Base-by-base conservation (phyloP, 345 rosid genomes). In the Hibiscus syriacus region DNA sequence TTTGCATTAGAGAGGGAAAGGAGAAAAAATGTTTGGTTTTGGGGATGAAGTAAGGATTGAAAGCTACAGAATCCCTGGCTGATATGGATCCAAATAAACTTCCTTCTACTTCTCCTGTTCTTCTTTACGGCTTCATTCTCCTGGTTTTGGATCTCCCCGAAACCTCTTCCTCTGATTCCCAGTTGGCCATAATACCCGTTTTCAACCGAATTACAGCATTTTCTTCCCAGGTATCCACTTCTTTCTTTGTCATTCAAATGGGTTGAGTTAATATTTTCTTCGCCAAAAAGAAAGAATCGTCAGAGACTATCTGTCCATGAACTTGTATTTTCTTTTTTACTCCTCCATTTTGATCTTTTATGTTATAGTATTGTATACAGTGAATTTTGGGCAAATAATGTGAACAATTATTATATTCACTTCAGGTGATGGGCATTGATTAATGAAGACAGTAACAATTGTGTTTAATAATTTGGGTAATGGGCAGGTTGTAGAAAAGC, bases 11-110 rank as follows among this genome's bases (percentile, higher is more conserved):
- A 52, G 34, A 52, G 2, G 23, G 30, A n/a, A 1, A 2, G 45
- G 45, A 5, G 0, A 59, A 14, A 54, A 20, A 14, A 83, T 88
- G 88, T 74, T 81, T 38, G 85, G 84, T 34, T 72, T 82, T 4
- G 90, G 86, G 9, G 88, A 86, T 6, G 85, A 84, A 53, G 55
- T 89, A 2, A 72, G 77, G n/a, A 65, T 83, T 17, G 88, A 82
- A 50, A 82, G 81, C 66, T 79, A 73, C 56, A 82, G 80, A 60
- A 80, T 92, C 14, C 86, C 95, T 92, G 95, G 95, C 82, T 92
- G 0, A 69, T 92, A 26, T 90, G 91, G 98, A 87, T 90, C 84
- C 97, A 90, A 70, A 69, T 88, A 70, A 52, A 88, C 2, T 72
- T 86, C 55, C 68, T 92, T 48, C 48, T 90, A 60, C 98, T 92